These are phyloP conservation scores for Nothophytophthora sp. DNA, from an alignment of 352 stramenopile species.

Conservation along the genomic window DNA sequence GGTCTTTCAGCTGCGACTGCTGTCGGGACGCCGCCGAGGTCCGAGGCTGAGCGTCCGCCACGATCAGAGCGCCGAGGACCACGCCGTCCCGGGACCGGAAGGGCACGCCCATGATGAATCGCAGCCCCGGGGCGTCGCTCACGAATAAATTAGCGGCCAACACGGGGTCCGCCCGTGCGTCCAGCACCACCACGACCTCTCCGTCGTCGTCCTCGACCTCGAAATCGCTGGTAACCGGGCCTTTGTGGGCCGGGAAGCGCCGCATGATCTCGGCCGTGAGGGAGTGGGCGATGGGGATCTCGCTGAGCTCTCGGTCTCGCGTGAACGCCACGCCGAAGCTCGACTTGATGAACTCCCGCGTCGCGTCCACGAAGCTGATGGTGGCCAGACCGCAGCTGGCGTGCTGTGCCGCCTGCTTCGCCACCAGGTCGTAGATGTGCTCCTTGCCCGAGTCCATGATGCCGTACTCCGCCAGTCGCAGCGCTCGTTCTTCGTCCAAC, in stretches of 20 bases:
- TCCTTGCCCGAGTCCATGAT: constrained; percentile 61
- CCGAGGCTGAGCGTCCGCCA: constrained; percentile 49
- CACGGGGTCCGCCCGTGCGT: constrained; percentile 40
- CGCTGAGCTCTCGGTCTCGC: constrained; percentile 19
- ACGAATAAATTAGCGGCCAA: constrained; percentile 62
- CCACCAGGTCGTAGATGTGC: constrained; percentile 55
- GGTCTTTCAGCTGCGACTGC: constrained; percentile 32
- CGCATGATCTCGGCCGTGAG: constrained; percentile 59
- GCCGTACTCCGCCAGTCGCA: constrained; percentile 46
- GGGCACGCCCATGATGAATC: constrained; percentile 59
- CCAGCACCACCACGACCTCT: constrained; percentile 42
- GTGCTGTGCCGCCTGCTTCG: constrained; percentile 54
- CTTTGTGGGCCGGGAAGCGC: constrained; percentile 27
- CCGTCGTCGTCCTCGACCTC: constrained; percentile 30
- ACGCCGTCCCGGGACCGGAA: constrained; percentile 49
- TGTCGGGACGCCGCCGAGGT: constrained; percentile 29
- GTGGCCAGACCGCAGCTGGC: constrained; percentile 50
- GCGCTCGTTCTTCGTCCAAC: constrained; percentile 39
- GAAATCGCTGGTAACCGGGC: constrained; percentile 24
- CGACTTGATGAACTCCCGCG: constrained; percentile 60
- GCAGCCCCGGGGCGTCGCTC: constrained; percentile 44
- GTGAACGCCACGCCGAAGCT: constrained; percentile 37
- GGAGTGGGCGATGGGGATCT: constrained; percentile 57
- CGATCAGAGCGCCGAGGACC: constrained; percentile 56
- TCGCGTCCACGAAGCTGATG: constrained; percentile 66